Conservation (phyloP, 2,329 filamentous ascomycete species). For the Golovinomyces cichoracearum region DNA sequence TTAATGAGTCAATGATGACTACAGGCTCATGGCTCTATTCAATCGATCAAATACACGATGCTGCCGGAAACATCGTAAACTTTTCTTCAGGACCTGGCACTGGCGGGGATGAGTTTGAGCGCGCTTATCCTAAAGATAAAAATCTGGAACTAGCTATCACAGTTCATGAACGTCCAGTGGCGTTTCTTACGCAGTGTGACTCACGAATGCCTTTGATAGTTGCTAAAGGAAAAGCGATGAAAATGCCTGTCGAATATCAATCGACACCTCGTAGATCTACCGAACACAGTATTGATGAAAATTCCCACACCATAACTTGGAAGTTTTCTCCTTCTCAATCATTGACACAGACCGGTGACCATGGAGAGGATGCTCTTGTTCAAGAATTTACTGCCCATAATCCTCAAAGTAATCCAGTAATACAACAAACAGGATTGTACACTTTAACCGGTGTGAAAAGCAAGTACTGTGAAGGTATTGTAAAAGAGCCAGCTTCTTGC, state of each 20-base stretch:
- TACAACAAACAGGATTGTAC: slow-evolving; percentile 64
- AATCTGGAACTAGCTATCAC: slow-evolving; percentile 50
- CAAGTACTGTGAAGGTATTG: slow-evolving; percentile 60
- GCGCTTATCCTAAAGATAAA: slow-evolving; percentile 28
- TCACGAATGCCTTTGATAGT: slow-evolving; percentile 58
- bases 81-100: slow-evolving; percentile 28
- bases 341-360: slow-evolving; percentile 42
- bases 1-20: slow-evolving; percentile 69
- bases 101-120: slow-evolving; percentile 38
- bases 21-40: slow-evolving; percentile 71
- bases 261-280: slow-evolving; percentile 22
- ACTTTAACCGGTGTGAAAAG: slow-evolving; percentile 57
- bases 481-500: slow-evolving; percentile 85
- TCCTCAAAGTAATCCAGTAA: slow-evolving; percentile 34
- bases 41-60: slow-evolving; percentile 78
- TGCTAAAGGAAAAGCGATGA: slow-evolving; percentile 41
- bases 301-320: slow-evolving; percentile 50
- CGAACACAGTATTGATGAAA: slow-evolving; percentile 26
- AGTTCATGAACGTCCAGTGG: slow-evolving; percentile 64
- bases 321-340: slow-evolving; percentile 53
- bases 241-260: slow-evolving; percentile 46
- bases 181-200: slow-evolving; percentile 50
- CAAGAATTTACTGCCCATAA: slow-evolving; percentile 36
- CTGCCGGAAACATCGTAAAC: slow-evolving; percentile 59
- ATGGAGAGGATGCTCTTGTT: slow-evolving; percentile 30